Evolutionary conservation across 2,329 filamentous ascomycete genomes (phyloP), one percentile per base, ranked within the genome.

Genomic region (Aspergillus udagawae): DNA sequence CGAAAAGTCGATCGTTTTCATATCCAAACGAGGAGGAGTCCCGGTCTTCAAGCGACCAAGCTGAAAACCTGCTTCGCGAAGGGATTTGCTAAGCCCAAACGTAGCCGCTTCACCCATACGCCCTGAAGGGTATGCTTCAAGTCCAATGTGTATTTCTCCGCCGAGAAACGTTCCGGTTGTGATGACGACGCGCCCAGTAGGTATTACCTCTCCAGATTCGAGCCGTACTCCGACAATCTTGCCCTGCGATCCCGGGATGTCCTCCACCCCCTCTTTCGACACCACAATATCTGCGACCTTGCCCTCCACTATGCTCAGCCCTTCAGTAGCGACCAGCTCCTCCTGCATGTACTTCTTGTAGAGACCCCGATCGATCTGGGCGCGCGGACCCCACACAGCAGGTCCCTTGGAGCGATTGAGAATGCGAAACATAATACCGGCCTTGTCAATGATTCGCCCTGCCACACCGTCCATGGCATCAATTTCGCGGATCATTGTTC

Each of bases 141-240:
- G 78, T 0, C 92, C 94, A 60, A 99, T 95, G 67, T 99, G 94
- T 60, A 99, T 99, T 74, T 99, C 94, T 20, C 92, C 94, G 10
- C 93, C 89, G 4, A 99, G 77, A 69, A 99, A 99, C 0, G 94
- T 99, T 0, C 94, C 94, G 0, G 94, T 99, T 0, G 94, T 97
- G 65, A 99, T 97, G 25, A 99, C 84, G 38, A 97, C 92, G 60
- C 88, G 87, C 49, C 82, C 85, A 0, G 93, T 90, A 1, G 86
- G 83, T 62, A 99, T 83, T 17, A 96, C 79, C 71, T 95, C 88
- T 29, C 94, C 94, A 49, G 90, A 91, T 71, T 97, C 93, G 35
- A 99, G 79, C 58, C 90, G 82, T 12, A 99, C 88, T 0, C 94
- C 94, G 1, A 86, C 87, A 58, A 97, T 95, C 70, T 83, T 90